Conservation (phyloP, 108 stramenopile genomes). For the Thalassiosira profunda region DNA sequence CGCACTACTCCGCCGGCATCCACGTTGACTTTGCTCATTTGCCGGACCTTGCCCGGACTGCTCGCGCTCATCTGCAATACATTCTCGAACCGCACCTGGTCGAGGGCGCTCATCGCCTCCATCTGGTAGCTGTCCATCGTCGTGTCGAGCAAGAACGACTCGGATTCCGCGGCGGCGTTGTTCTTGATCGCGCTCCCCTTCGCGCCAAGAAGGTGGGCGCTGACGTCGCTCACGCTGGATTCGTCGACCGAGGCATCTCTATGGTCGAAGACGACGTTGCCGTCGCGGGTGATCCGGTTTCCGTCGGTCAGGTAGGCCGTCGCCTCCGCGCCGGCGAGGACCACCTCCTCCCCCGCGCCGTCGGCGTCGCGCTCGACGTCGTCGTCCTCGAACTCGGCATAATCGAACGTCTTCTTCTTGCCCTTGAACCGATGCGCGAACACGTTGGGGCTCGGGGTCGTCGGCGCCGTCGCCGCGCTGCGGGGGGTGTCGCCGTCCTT, state of each 20-base stretch:
- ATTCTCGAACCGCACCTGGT: conserved; percentile 32
- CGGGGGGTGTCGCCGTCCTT: conserved; percentile 9
- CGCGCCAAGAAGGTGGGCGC: conserved; percentile 29
- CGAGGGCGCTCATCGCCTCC: conserved; percentile 34
- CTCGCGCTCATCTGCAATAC: conserved; percentile 24
- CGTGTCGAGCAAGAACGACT: conserved; percentile 25
- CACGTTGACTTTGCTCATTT: too few relatives aligned
- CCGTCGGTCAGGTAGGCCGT: not conserved
- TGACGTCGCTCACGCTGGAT: conserved; percentile 45
- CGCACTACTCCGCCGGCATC: not conserved
- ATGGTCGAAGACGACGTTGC: conserved; percentile 28
- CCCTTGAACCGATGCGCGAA: conserved; percentile 14
- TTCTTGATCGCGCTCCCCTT: not conserved
- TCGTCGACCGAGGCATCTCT: conserved; percentile 23
- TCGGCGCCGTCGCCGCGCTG: conserved; percentile 11
- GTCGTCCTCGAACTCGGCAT: conserved; percentile 36
- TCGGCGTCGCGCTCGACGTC: not conserved
- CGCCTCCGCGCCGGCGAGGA: not conserved
- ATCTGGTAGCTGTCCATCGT: conserved; percentile 41
- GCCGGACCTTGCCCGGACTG: too few relatives aligned
- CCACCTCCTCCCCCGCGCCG: not conserved
- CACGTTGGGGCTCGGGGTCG: conserved; percentile 26
- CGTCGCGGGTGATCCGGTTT: not conserved
- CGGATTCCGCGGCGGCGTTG: not conserved
- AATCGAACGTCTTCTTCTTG: conserved; percentile 45